Percentiles rank a stretch among this genome's conserved stretches.
Conservation (phyloP, 2,329 filamentous ascomycete genomes). For the Ceratocystis alfenasii region DNA sequence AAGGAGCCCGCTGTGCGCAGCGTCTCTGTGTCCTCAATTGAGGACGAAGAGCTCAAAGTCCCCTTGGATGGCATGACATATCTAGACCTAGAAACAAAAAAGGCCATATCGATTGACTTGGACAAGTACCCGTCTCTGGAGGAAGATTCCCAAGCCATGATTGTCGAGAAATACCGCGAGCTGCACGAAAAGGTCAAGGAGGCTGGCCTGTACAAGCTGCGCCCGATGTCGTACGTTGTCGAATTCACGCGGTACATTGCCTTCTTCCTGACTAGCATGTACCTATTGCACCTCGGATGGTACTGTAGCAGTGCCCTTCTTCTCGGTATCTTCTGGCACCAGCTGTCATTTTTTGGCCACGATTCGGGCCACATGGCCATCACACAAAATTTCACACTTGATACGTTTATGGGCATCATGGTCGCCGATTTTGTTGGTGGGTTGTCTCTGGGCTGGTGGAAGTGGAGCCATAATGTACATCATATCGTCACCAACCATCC, state of each 20-base stretch:
- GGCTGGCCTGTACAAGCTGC: conserved; percentile 72
- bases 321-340: conserved; percentile 82
- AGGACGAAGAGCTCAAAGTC: conserved; percentile 37
- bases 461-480: conserved; percentile 88
- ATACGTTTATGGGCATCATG: conserved; percentile 77
- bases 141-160: conserved; percentile 55
- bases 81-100: conserved; percentile 58
- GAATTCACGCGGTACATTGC: conserved; percentile 59
- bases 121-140: conserved; percentile 73
- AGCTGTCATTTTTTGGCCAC: conserved; percentile 85
- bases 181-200: conserved; percentile 59
- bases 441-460: conserved; percentile 92
- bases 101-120: conserved; percentile 62
- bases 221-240: conserved; percentile 65
- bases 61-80: conserved; percentile 46
- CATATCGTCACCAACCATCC: conserved; percentile 92
- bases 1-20: conserved; percentile 4
- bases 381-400: conserved; percentile 74
- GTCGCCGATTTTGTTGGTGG: conserved; percentile 85
- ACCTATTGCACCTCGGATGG: conserved; percentile 51
- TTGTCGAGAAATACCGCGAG: conserved; percentile 70
- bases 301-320: conserved; percentile 59
- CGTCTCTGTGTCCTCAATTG: conserved; percentile 15
- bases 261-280: conserved; percentile 51
- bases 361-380: conserved; percentile 97